Base-by-base conservation (phyloP, 345 rosid species). In the Barbarea vulgaris region DNA sequence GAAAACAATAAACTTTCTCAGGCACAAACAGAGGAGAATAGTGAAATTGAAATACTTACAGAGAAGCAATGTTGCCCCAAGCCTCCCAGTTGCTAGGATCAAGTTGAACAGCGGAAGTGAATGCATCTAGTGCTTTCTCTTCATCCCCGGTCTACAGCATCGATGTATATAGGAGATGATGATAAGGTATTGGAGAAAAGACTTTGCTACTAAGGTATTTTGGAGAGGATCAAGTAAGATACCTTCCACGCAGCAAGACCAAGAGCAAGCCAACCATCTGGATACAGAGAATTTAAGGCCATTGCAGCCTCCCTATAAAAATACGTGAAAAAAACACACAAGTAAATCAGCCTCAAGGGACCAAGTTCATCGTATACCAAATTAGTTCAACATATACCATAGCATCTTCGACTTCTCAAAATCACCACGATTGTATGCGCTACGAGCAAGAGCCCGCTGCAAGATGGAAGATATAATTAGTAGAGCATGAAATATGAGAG, bases 21-120 rank as follows among this genome's bases (percentile, higher is more conserved):
- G 65, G 59, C 37, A 70, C 24, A 53, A 77, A 62, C 25, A 56
- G 53, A 56, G 72, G 53, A 44, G 42, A 54, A 37, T 0, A 37
- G 36, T 59, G 73, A 46, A 74, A 37, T 57, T 73, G 63, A 65
- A 76, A 59, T 64, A 76, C 96, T 69, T 85, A 95, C 99, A 95
- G 79, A 72, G 96, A 92, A 83, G 97, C 99, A 82, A 95, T 90
- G 71, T 92, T 92, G 66, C 92, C 90, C 99, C 97, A 95, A 28
- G 99, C 97, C 79, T 95, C 97, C 34, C 99, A 97, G 81, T 92
- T 92, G 62, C 92, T 98, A 73, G 99, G 99, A 87, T 92, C 97
- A 77, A 95, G 93, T 74, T 92, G 89, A 79, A 95, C 94, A 39
- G 97, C 91, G 63, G 83, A 84, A 79, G 93, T 90, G 76, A 95